Base-by-base conservation (phyloP, 768 basidiomycete genomes). In the Cantharellus cinnabarinus region DNA sequence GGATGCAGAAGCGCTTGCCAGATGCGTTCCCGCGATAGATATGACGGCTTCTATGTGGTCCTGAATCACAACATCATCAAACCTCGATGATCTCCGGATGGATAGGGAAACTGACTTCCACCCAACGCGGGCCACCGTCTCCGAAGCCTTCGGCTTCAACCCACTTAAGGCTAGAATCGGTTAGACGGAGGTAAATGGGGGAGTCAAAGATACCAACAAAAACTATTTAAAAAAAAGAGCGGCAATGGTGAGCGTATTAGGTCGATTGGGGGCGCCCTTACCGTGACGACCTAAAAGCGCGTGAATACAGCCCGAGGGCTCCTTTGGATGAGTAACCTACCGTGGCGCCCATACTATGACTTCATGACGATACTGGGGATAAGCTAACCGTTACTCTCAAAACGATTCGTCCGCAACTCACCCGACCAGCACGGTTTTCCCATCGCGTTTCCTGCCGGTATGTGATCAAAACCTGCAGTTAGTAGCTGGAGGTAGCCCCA, bases 221-320 rank as follows among this genome's bases (percentile, higher is more conserved):
- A 44, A 63, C 37, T 50, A 59, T 89, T 71, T 68, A 93, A 90
- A 93, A 93, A 90, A 93, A 93, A 67, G 91, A 93, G 89, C 91
- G 66, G 7, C 1, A 54, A 48, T 48, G 44, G 29, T 48, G 10
- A 10, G 29, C 10, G 44, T 29, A 29, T 29, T 29, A 1, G 20
- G 20, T 29, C 20, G 20, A 29, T 1, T 29, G 20, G 20, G 20
- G 20, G 20, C 20, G 20, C 1, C 20, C 20, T 29, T 1, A 29
- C 20, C 20, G 20, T 29, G 20, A 29, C 20, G 20, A 29, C 20
- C 20, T 29, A 29, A 29, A 29, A 29, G 20, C 20, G 20, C 20
- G 20, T 29, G 20, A 29, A 29, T 29, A 29, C 20, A 29, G 20
- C 20, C 20, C 20, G 20, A 29, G 20, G 35, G 35, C 38, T 54